phyloP scores from a whole-genome alignment of 345 rosid genomes.

The Hypericum androsaemum region DNA sequence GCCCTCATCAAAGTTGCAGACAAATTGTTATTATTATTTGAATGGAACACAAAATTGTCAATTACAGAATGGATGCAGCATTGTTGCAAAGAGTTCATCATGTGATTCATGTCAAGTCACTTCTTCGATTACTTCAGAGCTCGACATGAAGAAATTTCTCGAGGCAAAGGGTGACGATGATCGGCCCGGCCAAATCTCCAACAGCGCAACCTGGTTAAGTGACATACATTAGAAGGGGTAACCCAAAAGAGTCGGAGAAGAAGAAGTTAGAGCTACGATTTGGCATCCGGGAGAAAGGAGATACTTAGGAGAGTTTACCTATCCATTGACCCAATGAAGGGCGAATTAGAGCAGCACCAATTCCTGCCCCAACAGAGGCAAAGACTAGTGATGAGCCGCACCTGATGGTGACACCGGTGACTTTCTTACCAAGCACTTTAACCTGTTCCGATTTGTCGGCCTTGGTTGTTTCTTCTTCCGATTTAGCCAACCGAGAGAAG shows the following conservation, averaged over 20 bases:
- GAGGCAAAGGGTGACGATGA: slow-evolving; percentile 49
- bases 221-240: neutral
- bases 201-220: slow-evolving; percentile 54
- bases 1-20: too few species aligned
- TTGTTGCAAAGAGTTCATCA: too few species aligned
- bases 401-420: slow-evolving; percentile 47
- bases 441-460: slow-evolving; percentile 35
- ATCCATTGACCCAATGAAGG: slow-evolving; percentile 93
- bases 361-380: slow-evolving; percentile 90
- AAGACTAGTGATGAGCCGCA: slow-evolving; percentile 72
- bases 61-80: too few species aligned
- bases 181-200: slow-evolving; percentile 84
- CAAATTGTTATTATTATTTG: too few species aligned
- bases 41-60: too few species aligned
- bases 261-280: neutral
- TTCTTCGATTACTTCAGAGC: slow-evolving; percentile 16
- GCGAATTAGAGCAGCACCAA: slow-evolving; percentile 59
- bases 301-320: slow-evolving; percentile 36
- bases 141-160: slow-evolving; percentile 50
- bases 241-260: neutral
- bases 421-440: slow-evolving; percentile 66
- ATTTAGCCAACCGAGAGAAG: slow-evolving; percentile 23
- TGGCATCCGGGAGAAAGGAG: neutral
- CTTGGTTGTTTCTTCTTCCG: slow-evolving; percentile 31
- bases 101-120: neutral